phyloP scores from a whole-genome alignment of 2,329 filamentous ascomycete species.

The Sporothrix schenckii region DNA sequence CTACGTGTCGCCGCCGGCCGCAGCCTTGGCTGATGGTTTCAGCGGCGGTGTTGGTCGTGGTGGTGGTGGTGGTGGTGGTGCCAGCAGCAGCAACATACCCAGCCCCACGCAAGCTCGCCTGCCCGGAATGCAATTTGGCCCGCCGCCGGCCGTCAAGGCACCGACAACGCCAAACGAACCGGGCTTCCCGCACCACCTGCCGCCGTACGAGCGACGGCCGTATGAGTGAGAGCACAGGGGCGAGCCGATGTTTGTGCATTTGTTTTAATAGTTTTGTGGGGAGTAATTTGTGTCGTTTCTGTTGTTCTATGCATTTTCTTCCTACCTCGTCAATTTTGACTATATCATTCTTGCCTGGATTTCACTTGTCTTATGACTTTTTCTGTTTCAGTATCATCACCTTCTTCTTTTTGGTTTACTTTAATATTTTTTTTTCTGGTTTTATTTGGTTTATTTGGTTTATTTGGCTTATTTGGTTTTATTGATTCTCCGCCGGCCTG shows the following conservation, averaged over 20 bases:
- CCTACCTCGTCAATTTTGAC: not conserved
- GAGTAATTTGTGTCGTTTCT: not conserved
- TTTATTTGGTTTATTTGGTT: slow-evolving; percentile 13
- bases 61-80: no score
- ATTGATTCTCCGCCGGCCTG: not conserved
- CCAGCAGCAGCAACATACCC: not conserved
- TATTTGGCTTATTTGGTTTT: not conserved
- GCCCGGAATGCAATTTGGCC: not conserved
- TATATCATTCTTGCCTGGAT: not conserved
- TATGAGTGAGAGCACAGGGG: not conserved
- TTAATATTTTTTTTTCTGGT: slow-evolving; percentile 1
- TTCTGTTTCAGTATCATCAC: no score
- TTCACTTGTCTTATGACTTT: not conserved
- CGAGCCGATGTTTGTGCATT: not conserved
- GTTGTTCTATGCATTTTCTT: not conserved
- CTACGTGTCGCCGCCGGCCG: not conserved
- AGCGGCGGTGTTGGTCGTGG: not conserved
- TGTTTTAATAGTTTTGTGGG: not conserved
- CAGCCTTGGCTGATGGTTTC: not conserved
- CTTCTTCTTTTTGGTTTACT: not conserved
- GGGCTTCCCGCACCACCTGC: slow-evolving; percentile 31
- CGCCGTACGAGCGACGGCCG: slow-evolving; percentile 25
- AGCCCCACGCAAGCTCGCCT: slow-evolving; percentile 16
- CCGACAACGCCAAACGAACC: slow-evolving; percentile 33
- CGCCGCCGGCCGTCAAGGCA: slow-evolving; percentile 28